Conservation (phyloP, 2,329 filamentous ascomycete species). For the Polytolypa hystricis region DNA sequence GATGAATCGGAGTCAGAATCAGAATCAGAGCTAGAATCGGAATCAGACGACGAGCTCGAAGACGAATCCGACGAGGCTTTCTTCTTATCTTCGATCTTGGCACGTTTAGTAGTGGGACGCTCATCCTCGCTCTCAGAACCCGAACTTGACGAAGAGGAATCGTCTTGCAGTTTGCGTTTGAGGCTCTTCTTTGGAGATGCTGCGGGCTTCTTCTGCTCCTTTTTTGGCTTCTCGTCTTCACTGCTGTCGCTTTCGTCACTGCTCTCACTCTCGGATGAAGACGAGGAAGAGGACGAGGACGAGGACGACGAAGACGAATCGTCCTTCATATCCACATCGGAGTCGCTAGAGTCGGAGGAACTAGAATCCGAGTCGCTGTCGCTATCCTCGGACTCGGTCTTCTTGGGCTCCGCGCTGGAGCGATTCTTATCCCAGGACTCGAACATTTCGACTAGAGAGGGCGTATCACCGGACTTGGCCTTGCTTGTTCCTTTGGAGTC, state of each 20-base stretch:
- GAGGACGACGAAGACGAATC: conserved; percentile 16
- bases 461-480: conserved; percentile 17
- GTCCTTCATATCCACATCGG: conserved; percentile 34
- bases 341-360: conserved; percentile 27
- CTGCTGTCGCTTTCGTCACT: conserved; percentile 34
- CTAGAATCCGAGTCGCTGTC: conserved; percentile 17
- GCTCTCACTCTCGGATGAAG: conserved; percentile 32
- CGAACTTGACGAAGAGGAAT: conserved; percentile 28
- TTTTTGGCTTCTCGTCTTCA: conserved; percentile 17
- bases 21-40: conserved; percentile 5
- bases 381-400: conserved; percentile 12
- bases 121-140: conserved; percentile 21
- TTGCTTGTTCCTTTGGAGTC: conserved; percentile 26
- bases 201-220: conserved; percentile 28
- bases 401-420: conserved; percentile 11
- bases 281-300: conserved; percentile 30
- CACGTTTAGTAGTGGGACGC: conserved; percentile 11
- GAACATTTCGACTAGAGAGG: conserved; percentile 32
- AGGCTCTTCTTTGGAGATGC: conserved; percentile 27
- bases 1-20: conserved; percentile 13
- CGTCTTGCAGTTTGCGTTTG: conserved; percentile 49
- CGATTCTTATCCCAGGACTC: conserved; percentile 12
- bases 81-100: conserved; percentile 1
- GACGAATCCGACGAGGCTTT: background rate
- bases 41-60: conserved; percentile 5